phyloP scores from a whole-genome alignment of 306 rosid genomes.

The Casuarina cunninghamiana region DNA sequence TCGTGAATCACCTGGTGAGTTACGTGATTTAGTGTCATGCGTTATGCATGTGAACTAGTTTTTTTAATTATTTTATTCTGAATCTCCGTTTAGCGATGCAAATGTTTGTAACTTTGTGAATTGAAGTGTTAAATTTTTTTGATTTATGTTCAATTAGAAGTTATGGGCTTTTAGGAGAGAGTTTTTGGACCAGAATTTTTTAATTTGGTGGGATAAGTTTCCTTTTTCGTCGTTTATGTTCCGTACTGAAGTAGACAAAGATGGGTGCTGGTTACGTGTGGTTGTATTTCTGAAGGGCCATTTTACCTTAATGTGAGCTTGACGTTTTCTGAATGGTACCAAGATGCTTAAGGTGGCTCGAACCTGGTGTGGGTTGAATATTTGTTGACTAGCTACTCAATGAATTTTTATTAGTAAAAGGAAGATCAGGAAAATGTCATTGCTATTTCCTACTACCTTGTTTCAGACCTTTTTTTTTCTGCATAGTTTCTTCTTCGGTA shows the following conservation, averaged over 20 bases:
- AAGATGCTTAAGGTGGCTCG: not conserved
- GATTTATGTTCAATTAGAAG: not conserved
- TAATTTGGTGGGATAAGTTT: not conserved
- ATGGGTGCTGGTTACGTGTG: not conserved
- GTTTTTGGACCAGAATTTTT: not conserved
- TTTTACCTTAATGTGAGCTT: not conserved
- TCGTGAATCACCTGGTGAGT: constrained; percentile 96
- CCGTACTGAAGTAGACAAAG: not conserved
- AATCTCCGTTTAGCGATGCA: not conserved
- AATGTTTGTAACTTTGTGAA: not conserved
- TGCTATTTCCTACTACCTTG: not conserved
- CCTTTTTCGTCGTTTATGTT: not conserved
- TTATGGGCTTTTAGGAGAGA: not conserved
- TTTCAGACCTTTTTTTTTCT: not conserved
- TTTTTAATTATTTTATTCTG: not conserved
- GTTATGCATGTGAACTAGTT: not conserved
- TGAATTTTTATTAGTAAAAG: not conserved
- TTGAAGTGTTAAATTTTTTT: not conserved
- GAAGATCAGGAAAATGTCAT: not conserved
- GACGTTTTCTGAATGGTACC: not conserved
- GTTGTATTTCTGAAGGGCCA: not conserved
- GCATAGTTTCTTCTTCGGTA: not conserved
- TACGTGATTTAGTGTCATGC: not conserved
- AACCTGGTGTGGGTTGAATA: not conserved
- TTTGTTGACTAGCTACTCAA: not conserved